phyloP scores from a whole-genome alignment of 306 rosid genomes.

The Cucurbita argyrosperma region DNA sequence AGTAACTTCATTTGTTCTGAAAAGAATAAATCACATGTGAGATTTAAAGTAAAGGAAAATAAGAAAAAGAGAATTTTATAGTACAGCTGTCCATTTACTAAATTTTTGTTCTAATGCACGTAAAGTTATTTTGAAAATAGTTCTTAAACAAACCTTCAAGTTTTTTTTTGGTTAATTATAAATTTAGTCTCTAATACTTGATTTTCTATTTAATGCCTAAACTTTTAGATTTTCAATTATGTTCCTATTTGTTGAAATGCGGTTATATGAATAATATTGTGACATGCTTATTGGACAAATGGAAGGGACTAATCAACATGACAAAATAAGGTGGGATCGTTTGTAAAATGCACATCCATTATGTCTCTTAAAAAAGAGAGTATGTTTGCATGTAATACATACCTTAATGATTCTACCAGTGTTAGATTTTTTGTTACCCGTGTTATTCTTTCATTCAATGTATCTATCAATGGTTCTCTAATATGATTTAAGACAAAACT shows the following conservation, averaged over 20 bases:
- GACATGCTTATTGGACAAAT: not conserved
- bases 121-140: not conserved
- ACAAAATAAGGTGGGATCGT: not conserved
- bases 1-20: too few relatives aligned
- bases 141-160: not conserved
- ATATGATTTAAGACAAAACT: not conserved
- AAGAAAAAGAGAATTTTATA: too few relatives aligned
- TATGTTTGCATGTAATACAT: not conserved
- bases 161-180: not conserved
- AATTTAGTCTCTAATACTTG: not conserved
- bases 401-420: not conserved
- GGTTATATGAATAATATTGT: not conserved
- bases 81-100: not conserved
- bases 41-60: too few relatives aligned
- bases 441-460: not conserved
- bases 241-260: not conserved
- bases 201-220: not conserved
- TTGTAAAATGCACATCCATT: not conserved
- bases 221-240: not conserved
- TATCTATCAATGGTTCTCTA: not conserved
- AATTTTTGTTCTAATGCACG: not conserved
- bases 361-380: not conserved
- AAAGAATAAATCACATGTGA: too few relatives aligned
- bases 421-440: not conserved
- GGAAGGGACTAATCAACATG: not conserved